Evolutionary conservation across 441 rosid genomes (phyloP), one percentile per base, ranked within the genome.

Genomic region (Kokia cookei): DNA sequence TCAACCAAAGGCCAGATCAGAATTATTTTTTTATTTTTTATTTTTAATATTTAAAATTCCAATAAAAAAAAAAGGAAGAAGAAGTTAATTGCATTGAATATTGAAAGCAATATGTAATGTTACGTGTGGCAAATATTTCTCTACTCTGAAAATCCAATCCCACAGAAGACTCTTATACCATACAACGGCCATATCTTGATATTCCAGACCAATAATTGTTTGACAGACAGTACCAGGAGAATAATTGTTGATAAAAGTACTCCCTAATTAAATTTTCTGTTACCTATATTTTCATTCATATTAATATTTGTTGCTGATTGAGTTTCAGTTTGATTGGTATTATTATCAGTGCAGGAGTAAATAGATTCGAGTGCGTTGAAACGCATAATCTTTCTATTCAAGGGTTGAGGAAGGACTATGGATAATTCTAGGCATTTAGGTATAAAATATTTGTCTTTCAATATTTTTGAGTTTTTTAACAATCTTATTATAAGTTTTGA

Each of bases 371-470:
- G 35, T 32, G 35, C 1, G 5, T 1, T 32, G 1, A 32, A 32
- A 1, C 5, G 1, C 2, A 37, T 37, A 1, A 6, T 37, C 8
- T 1, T 32, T 0, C 1, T 32, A 4, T 32, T 32, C 6, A 32
- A 32, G 0, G 35, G 0, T 32, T 4, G 0, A 1, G 0, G 6
- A 32, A 0, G 0, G 35, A 32, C 1, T 4, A 0, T 32, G 35
- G 0, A 0, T 32, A 32, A 1, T 5, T 32, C 1, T 32, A 32
- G 4, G 1, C 35, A 35, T 35, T 19, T 19, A 19, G 22, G 22
- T 19, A 19, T 0, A 19, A 19, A 19, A 0, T 19, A 19, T 19
- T 19, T 19, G 22, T 19, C 22, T 19, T 19, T 19, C 22, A 19
- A 0, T 19, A 19, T 19, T 19, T 19, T 19, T 19, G 22, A 19